phyloP scores from a whole-genome alignment of 2,329 filamentous ascomycete genomes.

The Sporothrix humicola region DNA sequence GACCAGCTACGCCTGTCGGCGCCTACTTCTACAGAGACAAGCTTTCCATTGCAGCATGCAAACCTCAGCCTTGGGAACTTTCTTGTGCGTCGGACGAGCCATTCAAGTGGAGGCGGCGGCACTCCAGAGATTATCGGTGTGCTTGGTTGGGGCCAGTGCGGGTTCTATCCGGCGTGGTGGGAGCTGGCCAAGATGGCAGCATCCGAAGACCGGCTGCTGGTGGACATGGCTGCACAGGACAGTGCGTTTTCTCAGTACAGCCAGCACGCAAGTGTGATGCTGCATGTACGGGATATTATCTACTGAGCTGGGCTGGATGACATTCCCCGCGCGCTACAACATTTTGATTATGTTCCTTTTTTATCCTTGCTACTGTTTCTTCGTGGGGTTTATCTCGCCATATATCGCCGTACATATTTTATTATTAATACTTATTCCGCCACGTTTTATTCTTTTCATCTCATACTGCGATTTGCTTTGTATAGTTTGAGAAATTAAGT shows the following conservation, averaged over 20 bases:
- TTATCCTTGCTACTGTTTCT: no score
- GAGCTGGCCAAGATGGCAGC: constrained; percentile 34
- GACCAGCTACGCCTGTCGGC: constrained; percentile 4
- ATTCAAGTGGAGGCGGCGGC: neutral
- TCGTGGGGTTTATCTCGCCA: no score
- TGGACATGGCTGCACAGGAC: constrained; percentile 25
- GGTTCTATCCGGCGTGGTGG: constrained; percentile 36
- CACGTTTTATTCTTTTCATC: no score
- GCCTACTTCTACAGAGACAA: neutral
- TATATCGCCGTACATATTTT: no score
- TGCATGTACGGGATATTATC: constrained; percentile 35
- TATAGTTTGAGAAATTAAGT: no score
- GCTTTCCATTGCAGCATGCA: constrained; percentile 33
- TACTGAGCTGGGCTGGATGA: neutral
- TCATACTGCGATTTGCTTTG: no score
- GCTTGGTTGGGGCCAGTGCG: constrained; percentile 34
- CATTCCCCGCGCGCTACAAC: no score
- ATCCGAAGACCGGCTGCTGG: constrained; percentile 30
- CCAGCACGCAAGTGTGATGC: constrained; percentile 31
- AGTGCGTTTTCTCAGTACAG: constrained; percentile 17
- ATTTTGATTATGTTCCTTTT: no score
- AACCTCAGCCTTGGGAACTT: constrained; percentile 33
- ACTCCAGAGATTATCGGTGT: constrained; percentile 30
- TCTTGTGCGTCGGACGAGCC: constrained; percentile 25
- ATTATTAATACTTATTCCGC: no score